Conservation (phyloP, 805 yeast genomes). For the Danielia oregonensis region DNA sequence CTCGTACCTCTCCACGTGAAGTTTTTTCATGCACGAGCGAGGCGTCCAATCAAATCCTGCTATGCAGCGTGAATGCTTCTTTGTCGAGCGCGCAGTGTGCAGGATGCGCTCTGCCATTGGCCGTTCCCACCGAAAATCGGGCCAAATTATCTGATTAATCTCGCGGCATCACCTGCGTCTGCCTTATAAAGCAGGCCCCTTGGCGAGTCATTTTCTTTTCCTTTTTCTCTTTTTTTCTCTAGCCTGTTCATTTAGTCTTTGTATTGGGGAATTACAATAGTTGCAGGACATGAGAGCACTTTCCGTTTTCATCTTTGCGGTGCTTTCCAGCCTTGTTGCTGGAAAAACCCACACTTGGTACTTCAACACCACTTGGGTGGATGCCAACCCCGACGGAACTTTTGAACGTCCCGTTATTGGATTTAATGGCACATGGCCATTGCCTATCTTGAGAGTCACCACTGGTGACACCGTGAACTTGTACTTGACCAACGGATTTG, state of each 20-base stretch:
- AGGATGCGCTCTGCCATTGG: conserved; percentile 12
- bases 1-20: too few relatives aligned
- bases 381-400: conserved; percentile 67
- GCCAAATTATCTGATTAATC: conserved; percentile 2
- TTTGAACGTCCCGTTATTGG: conserved; percentile 57
- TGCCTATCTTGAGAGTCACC: conserved; percentile 76
- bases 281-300: conserved; percentile 13
- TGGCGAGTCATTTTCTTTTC: conserved; percentile 12
- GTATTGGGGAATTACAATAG: conserved; percentile 11
- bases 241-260: conserved; percentile 19
- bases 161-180: too few relatives aligned
- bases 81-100: too few relatives aligned
- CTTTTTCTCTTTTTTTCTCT: conserved; percentile 12
- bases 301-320: conserved; percentile 15
- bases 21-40: too few relatives aligned
- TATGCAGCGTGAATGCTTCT: too few relatives aligned
- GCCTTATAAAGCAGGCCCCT: not conserved
- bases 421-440: conserved; percentile 73
- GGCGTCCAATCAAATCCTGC: too few relatives aligned
- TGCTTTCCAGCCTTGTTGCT: conserved; percentile 16
- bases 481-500: conserved; percentile 72
- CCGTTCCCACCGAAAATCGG: conserved; percentile 11
- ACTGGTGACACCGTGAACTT: conserved; percentile 77
- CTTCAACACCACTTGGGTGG: conserved; percentile 64
- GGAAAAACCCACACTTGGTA: conserved; percentile 59